These are phyloP conservation scores for Alternaria ventricosa DNA, from an alignment of 2,329 filamentous ascomycete species.

Conservation along the genomic window DNA sequence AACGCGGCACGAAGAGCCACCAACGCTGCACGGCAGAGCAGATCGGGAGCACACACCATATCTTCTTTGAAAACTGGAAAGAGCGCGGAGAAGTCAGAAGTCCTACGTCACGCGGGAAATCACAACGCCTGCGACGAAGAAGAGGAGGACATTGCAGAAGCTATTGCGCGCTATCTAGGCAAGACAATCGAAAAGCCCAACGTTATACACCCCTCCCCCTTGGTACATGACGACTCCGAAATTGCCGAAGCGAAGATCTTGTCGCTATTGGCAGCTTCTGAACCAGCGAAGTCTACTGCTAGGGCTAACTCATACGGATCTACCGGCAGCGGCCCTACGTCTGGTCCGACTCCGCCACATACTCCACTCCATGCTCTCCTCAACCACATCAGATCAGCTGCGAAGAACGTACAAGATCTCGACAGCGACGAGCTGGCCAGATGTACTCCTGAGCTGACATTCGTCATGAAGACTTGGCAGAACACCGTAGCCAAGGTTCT, in stretches of 20 bases:
- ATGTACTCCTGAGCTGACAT: not conserved
- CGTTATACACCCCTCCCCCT: not conserved
- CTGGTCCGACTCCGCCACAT: not conserved
- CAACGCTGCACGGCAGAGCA: not conserved
- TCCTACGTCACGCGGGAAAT: not conserved
- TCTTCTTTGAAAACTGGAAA: not conserved
- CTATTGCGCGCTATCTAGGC: constrained; percentile 7
- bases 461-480: not conserved
- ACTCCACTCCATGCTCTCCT: not conserved
- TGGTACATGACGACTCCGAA: not conserved
- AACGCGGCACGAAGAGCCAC: not conserved
- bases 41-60: not conserved
- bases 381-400: not conserved
- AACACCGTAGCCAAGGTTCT: not conserved
- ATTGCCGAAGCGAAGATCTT: not conserved
- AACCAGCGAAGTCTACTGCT: not conserved
- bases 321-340: not conserved
- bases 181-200: not conserved
- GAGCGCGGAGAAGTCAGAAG: not conserved
- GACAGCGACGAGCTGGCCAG: not conserved
- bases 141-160: constrained; percentile 8
- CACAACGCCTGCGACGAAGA: not conserved
- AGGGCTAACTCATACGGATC: not conserved
- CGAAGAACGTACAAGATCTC: not conserved
- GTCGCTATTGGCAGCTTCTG: not conserved